A percentile compares a stretch with the other conserved stretches of the same genome.
Evolutionary conservation across 1,284 basidiomycete species (phyloP).

Genomic region (Cystobasidiaceae sp.): DNA sequence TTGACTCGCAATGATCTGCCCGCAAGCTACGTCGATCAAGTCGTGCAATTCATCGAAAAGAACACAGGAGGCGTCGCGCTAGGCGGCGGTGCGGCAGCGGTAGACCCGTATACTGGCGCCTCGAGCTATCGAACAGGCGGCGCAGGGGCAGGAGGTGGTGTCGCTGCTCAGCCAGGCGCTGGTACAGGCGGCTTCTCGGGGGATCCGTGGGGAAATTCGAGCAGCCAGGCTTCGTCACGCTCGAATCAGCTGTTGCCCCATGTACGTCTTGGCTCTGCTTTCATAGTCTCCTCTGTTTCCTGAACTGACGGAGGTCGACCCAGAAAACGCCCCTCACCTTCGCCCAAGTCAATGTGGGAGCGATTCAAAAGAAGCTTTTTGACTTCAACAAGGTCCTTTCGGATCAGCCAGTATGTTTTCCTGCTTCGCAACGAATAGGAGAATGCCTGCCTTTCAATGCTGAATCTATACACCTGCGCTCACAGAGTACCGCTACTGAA

Average conservation of each 20-base stretch:
- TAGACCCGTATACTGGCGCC: slow-evolving; percentile 86
- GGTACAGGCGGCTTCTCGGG: slow-evolving; percentile 36
- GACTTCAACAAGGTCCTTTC: slow-evolving; percentile 71
- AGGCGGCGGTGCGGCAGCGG: slow-evolving; percentile 57
- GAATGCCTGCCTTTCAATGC: slow-evolving; percentile 14
- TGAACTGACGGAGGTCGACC: slow-evolving; percentile 4
- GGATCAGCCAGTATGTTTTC: slow-evolving; percentile 40
- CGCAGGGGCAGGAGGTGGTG: not conserved
- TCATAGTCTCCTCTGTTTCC: not conserved
- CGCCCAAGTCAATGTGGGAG: slow-evolving; percentile 79
- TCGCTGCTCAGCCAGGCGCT: not conserved
- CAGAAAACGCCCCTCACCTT: slow-evolving; percentile 58
- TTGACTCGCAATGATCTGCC: slow-evolving; percentile 79
- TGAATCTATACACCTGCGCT: not conserved
- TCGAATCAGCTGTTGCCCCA: not conserved
- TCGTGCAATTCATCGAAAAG: slow-evolving; percentile 89
- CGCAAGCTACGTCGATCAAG: slow-evolving; percentile 75
- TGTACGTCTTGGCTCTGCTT: not conserved
- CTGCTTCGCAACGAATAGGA: slow-evolving; percentile 46
- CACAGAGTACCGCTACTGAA: slow-evolving; percentile 57
- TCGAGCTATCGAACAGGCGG: slow-evolving; percentile 56
- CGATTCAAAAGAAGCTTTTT: slow-evolving; percentile 75
- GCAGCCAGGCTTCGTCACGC: not conserved
- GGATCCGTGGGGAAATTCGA: slow-evolving; percentile 32
- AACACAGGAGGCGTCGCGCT: slow-evolving; percentile 74